phyloP scores from a whole-genome alignment of 495 filamentous ascomycete species.

The Hapsidospora chrysogenum region DNA sequence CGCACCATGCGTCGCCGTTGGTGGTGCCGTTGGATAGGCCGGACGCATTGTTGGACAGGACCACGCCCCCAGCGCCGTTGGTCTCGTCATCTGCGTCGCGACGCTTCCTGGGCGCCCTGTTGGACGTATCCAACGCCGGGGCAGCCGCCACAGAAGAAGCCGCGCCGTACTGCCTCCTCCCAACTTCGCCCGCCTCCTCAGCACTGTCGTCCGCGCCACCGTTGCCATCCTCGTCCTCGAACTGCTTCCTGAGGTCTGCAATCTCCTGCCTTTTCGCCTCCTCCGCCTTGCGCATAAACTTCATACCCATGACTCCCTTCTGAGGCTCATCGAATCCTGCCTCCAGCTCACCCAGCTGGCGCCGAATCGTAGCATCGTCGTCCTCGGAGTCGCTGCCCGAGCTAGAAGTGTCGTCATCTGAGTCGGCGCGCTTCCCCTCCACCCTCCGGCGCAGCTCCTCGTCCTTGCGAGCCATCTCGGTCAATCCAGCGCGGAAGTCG shows the following conservation, averaged over 20 bases:
- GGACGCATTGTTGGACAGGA: background rate
- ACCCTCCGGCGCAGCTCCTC: constrained; percentile 75
- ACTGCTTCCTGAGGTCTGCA: constrained; percentile 57
- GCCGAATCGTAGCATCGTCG: constrained; percentile 36
- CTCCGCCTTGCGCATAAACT: constrained; percentile 84
- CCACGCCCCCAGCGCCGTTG: no score
- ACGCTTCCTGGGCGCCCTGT: constrained; percentile 4
- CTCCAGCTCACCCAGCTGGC: constrained; percentile 35
- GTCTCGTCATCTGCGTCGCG: background rate
- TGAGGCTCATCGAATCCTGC: constrained; percentile 20
- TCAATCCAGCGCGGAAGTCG: constrained; percentile 56
- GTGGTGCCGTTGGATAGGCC: background rate
- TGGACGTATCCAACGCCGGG: constrained; percentile 1
- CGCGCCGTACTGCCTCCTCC: constrained; percentile 29
- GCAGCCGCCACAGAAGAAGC: background rate
- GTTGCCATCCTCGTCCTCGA: no score
- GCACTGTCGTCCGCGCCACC: no score
- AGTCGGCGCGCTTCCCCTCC: constrained; percentile 53
- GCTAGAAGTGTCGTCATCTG: constrained; percentile 39
- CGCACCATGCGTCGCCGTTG: background rate
- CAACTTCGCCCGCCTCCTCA: constrained; percentile 47
- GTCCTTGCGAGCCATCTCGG: constrained; percentile 67
- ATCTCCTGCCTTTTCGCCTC: constrained; percentile 59
- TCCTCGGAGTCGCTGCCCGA: constrained; percentile 32
- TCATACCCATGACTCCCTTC: constrained; percentile 20